Evolutionary conservation across 768 basidiomycete genomes (phyloP), one percentile per base, ranked within the genome.

Genomic region (Suillus placidus): DNA sequence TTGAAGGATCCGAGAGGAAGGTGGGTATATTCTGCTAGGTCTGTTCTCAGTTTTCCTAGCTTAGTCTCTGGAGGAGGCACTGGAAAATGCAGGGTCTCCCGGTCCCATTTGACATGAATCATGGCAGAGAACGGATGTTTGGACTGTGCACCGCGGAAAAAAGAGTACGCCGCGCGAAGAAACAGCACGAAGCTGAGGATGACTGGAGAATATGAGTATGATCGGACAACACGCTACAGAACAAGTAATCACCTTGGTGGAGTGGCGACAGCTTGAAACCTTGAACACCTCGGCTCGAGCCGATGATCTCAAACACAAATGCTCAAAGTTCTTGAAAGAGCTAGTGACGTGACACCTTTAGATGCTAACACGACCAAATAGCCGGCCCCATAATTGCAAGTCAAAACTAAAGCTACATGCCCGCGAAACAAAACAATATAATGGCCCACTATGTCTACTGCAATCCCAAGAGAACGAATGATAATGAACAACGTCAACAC

Each of bases 1-100:
- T 95, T 94, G 84, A 97, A 93, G 35, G 85, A 84, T 68, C 84
- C 72, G 35, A 78, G 75, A 0, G 90, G 86, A 14, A 98, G 83
- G 62, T 88, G 88, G 3, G 93, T 95, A 71, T 90, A 87, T 6
- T 88, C 83, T 16, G 93, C 89, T 60, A 97, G 80, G 26, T 84
- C 81, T 4, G 81, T 69, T 45, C 91, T 84, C 61, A 96, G 76
- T 9, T 78, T 77, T 32, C 80, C 80, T 56, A 95, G 84, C 14
- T 84, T 84, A 0, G 91, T 86, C 61, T 83, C 72, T 23, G 82
- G 85, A 0, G 84, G 78, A 9, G 92, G 90, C 6, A 90, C 78
- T 13, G 83, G 78, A 51, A 88, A 79, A 64, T 82, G 81, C 64
- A 88, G 72, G 74, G 80, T 77, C 67, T 85, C 84, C 61, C 81